Evolutionary conservation across 2,329 filamentous ascomycete species (phyloP), one percentile per base, ranked within the genome.

Genomic region (Fusarium lyarnte): DNA sequence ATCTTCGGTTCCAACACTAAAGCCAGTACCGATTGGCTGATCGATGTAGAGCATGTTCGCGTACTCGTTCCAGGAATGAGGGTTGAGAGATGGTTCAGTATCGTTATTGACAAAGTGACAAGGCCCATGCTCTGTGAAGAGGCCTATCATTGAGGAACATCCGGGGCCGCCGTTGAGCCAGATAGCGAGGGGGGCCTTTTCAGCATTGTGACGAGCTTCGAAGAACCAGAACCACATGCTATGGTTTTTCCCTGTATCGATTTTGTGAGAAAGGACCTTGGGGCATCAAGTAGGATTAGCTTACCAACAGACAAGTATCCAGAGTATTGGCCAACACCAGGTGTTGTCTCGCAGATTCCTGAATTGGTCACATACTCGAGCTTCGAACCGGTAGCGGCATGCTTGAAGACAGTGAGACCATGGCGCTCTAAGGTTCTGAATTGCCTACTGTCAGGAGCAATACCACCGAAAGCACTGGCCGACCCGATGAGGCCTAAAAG

Each of bases 51-150:
- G 86, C 86, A 92, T 88, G 72, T 92, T 92, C 69, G 86, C 87
- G 29, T 87, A 85, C 72, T 89, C 88, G 67, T 88, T 90, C 87
- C 89, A 92, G 2, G 88, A 88, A 81, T 87, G 89, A 1, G 88
- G 87, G 72, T 92, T 92, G 9, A 83, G 70, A 21, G 79, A 79
- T 1, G 85, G 78, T 39, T 78, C 73, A 5, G 77, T 72, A n/a
- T 76, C 69, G 17, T 67, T 63, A 21, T 74, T 60, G 55, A 76
- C 76, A 79, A 98, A 90, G 72, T 91, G 93, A 35, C 93, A 91
- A 9, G 95, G 95, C 51, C 95, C 95, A 69, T 98, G 92, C 76
- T 91, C 90, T 29, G 84, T 82, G 74, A 92, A 90, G 59, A 93
- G 77, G 14, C 79, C 79, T 59, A 78, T 45, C 72, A 80, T 78